Base-by-base conservation (phyloP, 257 asterid genomes). In the Cinchona pubescens region DNA sequence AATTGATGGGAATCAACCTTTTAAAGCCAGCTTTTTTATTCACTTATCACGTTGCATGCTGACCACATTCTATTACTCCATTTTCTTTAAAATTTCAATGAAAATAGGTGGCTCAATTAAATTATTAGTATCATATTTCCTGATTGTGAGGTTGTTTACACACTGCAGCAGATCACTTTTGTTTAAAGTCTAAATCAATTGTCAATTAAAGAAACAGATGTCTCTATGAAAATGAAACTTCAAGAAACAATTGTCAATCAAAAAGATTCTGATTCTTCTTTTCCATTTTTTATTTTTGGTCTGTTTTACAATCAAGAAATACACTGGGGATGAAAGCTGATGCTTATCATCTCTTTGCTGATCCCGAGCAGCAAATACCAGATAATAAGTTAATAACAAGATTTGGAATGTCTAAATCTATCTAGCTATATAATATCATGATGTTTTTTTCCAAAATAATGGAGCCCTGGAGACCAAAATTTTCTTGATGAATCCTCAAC, bases 331-430 rank as follows among this genome's bases (percentile, higher is more conserved):
- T 46, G 18, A 55, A 18, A 23, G 6, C n/a, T 55, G 30, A 23
- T 21, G 29, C 14, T 23, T 53, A 3, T 0, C 11, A 21, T 55
- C 14, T 7, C 61, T 23, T 55, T 55, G 30, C 30, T 55, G 12
- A 23, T 55, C 29, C 29, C 25, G 32, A 12, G 18, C 63, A n/a
- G 34, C 16, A n/a, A 27, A 1, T 25, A 58, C 3, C 16, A 23
- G 61, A 42, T 46, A 14, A 29, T 8, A 45, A 29, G 18, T 27
- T 69, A n/a, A 45, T 27, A n/a, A 45, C 25, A 49, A 27, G 29
- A 49, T 48, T 49, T 46, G 48, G 74, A 45, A 71, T 64, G 93
- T 94, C 92, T 89, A 0, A 35, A 6, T 46, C 4, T 29, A 43
- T 32, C 70, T 61, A 30, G 40, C 68, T 61, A 59, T 62, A 30